These are phyloP conservation scores for Heterobasidion annosum DNA, from an alignment of 1,284 basidiomycete species.

Conservation along the genomic window DNA sequence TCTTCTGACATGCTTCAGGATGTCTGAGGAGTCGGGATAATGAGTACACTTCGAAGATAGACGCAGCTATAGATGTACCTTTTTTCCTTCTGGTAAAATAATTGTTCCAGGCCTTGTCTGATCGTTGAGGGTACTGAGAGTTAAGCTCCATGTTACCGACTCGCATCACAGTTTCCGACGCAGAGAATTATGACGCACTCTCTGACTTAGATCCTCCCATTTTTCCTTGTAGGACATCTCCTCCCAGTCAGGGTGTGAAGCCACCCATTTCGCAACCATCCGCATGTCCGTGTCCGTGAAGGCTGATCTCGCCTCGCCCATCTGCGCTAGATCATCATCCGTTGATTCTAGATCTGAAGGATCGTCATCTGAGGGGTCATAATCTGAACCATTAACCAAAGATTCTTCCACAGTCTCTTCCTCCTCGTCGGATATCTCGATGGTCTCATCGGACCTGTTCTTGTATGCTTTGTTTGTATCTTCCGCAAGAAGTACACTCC, in stretches of 20 bases:
- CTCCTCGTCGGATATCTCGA: constrained; percentile 13
- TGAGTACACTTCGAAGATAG: neutral
- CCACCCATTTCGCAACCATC: constrained; percentile 47
- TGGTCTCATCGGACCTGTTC: too few species aligned
- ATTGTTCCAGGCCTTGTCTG: constrained; percentile 41
- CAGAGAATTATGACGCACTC: too few species aligned
- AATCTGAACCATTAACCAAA: neutral
- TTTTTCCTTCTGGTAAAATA: constrained; percentile 20
- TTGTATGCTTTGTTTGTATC: neutral
- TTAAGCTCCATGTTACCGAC: constrained; percentile 23
- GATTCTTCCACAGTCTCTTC: constrained; percentile 16
- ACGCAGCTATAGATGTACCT: neutral
- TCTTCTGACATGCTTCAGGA: neutral
- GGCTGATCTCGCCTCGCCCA: constrained; percentile 38
- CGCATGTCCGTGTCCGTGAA: constrained; percentile 52
- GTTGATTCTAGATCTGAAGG: neutral
- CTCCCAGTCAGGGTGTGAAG: constrained; percentile 32
- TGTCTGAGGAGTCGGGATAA: neutral
- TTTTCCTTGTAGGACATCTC: constrained; percentile 30
- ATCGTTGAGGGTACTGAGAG: constrained; percentile 39
- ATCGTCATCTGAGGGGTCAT: constrained; percentile 18
- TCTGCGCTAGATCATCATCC: constrained; percentile 34
- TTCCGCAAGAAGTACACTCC: neutral
- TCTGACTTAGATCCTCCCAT: constrained; percentile 24
- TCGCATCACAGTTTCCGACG: too few species aligned